Conservation (phyloP, 2,329 filamentous ascomycete species). For the Diaporthe sp. region DNA sequence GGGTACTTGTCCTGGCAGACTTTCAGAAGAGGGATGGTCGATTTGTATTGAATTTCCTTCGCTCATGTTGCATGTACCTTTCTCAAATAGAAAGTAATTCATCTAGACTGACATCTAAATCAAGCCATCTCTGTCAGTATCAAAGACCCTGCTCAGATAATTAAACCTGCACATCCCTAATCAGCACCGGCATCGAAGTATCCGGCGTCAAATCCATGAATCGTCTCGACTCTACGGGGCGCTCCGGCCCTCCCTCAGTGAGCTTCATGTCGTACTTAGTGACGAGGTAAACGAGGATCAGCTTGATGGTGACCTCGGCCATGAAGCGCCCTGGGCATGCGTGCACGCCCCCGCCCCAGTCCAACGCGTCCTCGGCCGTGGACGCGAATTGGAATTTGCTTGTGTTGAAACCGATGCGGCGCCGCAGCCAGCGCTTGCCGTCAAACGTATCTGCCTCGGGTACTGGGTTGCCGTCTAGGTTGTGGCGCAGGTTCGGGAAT, state of each 20-base stretch:
- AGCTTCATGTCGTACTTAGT: conserved; percentile 43
- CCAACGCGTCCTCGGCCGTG: conserved; percentile 41
- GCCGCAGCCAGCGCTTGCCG: conserved; percentile 41
- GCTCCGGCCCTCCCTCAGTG: conserved; percentile 31
- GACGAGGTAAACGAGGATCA: conserved; percentile 43
- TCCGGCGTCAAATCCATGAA: conserved; percentile 9
- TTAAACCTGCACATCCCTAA: background rate
- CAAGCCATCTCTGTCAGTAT: no score
- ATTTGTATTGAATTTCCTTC: no score
- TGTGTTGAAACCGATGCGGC: conserved; percentile 34
- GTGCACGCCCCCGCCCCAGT: conserved; percentile 42
- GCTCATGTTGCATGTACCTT: no score
- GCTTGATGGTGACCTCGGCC: conserved; percentile 40
- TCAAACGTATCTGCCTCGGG: conserved; percentile 40
- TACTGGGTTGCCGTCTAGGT: conserved; percentile 21
- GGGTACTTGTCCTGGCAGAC: no score
- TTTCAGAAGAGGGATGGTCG: no score
- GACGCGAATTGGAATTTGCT: conserved; percentile 44
- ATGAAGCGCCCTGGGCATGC: conserved; percentile 41
- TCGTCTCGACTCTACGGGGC: conserved; percentile 35
- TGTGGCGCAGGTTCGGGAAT: conserved; percentile 40
- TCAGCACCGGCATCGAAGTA: background rate
- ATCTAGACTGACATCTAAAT: no score
- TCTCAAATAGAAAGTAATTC: no score
- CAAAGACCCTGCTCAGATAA: background rate